These are phyloP conservation scores for Macrolepiota albuminosa DNA, from an alignment of 768 basidiomycete species.

Conservation along the genomic window DNA sequence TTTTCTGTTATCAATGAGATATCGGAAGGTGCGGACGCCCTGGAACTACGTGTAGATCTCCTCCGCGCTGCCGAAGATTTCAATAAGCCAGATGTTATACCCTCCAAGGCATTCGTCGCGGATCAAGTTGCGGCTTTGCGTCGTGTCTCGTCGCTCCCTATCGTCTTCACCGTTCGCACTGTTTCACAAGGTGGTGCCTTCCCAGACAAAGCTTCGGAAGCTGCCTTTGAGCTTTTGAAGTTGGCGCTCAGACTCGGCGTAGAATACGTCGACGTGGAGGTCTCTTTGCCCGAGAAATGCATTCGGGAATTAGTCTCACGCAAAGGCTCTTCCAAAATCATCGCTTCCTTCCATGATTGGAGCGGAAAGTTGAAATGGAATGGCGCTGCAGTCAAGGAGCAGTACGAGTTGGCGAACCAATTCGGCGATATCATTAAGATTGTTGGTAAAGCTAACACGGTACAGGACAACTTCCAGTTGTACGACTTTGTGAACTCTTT, in stretches of 20 bases:
- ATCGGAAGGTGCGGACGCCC: constrained; percentile 79
- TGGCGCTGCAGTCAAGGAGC: constrained; percentile 56
- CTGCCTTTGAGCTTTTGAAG: constrained; percentile 69
- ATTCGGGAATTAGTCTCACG: constrained; percentile 53
- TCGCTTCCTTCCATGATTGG: constrained; percentile 97
- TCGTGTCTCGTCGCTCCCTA: constrained; percentile 71
- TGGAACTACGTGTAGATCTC: constrained; percentile 93
- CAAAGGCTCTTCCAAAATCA: constrained; percentile 74
- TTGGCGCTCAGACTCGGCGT: constrained; percentile 79
- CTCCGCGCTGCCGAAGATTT: constrained; percentile 50
- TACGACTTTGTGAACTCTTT: constrained; percentile 55
- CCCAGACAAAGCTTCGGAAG: constrained; percentile 71
- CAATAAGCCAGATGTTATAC: constrained; percentile 49
- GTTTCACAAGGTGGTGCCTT: constrained; percentile 87
- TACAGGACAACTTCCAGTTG: constrained; percentile 79
- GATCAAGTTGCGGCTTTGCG: constrained; percentile 78
- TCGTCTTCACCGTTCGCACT: constrained; percentile 90
- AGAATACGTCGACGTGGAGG: constrained; percentile 93
- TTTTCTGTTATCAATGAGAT: constrained; percentile 67
- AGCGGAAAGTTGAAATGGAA: constrained; percentile 82
- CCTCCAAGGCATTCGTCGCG: constrained; percentile 68
- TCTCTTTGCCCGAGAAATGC: constrained; percentile 59
- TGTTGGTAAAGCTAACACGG: constrained; percentile 72
- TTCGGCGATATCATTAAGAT: constrained; percentile 92
- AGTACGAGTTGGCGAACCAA: constrained; percentile 58